Conservation (phyloP, 495 filamentous ascomycete genomes). For the Gamarada debralockiae region DNA sequence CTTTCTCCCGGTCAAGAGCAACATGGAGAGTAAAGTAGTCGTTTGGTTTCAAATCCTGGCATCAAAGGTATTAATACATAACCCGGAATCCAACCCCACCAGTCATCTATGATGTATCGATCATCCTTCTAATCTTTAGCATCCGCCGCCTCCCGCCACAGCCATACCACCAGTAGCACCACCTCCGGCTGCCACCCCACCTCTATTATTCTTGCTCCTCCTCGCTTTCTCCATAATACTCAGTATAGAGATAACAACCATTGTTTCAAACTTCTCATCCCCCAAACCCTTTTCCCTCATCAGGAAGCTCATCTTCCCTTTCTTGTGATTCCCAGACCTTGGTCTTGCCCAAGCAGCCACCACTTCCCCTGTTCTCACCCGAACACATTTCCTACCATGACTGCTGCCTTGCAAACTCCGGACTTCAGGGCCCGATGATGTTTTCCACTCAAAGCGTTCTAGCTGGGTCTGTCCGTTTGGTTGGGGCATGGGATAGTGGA, state of each 20-base stretch:
- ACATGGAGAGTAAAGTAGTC: no score
- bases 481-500: neutral
- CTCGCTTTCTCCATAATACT: constrained; percentile 10
- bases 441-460: constrained; percentile 15
- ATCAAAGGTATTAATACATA: no score
- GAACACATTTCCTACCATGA: constrained; percentile 14
- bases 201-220: neutral
- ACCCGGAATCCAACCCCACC: no score
- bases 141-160: no score
- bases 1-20: no score
- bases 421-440: constrained; percentile 4
- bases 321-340: constrained; percentile 6
- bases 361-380: constrained; percentile 3
- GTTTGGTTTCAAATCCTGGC: no score
- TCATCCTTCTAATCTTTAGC: no score
- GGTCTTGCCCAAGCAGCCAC: constrained; percentile 13
- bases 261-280: constrained; percentile 10
- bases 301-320: constrained; percentile 16
- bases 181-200: neutral
- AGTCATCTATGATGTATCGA: no score
- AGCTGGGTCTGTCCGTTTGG: neutral
- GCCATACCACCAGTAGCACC: neutral
- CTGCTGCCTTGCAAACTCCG: neutral
- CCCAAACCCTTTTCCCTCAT: neutral
- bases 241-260: constrained; percentile 8